A percentile compares a stretch with the other conserved stretches of the same genome.
These are phyloP conservation scores for Halophytophthora batemanensis DNA, from an alignment of 352 stramenopile genomes.

Conservation along the genomic window DNA sequence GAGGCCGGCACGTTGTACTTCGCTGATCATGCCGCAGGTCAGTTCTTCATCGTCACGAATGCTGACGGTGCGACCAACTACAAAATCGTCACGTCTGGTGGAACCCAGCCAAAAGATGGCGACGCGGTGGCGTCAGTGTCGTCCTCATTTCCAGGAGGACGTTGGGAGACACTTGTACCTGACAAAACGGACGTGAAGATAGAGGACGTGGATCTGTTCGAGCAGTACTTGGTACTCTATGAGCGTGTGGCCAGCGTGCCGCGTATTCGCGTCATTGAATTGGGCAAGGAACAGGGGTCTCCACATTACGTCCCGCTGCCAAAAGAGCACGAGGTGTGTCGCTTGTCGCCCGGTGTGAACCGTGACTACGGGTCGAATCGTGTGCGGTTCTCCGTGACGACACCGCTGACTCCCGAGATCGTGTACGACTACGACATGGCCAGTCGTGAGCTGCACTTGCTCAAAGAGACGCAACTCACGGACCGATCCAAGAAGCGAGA, in stretches of 20 bases:
- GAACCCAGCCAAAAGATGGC: not conserved
- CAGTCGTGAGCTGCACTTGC: conserved; percentile 31
- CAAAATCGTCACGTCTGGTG: conserved; percentile 50
- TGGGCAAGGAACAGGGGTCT: conserved; percentile 9
- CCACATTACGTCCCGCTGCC: conserved; percentile 58
- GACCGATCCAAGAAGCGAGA: conserved; percentile 17
- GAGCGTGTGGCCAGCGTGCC: conserved; percentile 70
- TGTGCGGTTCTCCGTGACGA: conserved; percentile 73
- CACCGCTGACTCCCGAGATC: conserved; percentile 67
- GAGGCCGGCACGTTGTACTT: conserved; percentile 79
- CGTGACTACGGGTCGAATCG: conserved; percentile 57
- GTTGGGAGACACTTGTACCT: conserved; percentile 51
- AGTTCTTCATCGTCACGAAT: conserved; percentile 85
- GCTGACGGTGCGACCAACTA: conserved; percentile 69
- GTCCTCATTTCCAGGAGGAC: conserved; percentile 1
- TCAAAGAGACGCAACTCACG: conserved; percentile 54
- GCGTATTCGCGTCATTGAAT: conserved; percentile 61
- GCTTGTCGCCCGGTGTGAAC: conserved; percentile 77
- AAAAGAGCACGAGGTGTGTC: conserved; percentile 47
- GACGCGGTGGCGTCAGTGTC: too few relatives aligned
- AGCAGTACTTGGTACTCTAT: conserved; percentile 79
- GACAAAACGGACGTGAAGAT: conserved; percentile 74
- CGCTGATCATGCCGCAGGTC: conserved; percentile 63
- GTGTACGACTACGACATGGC: conserved; percentile 81
- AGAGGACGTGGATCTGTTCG: conserved; percentile 85